phyloP scores from a whole-genome alignment of 108 stramenopile species.

The Bacterosira constricta region DNA sequence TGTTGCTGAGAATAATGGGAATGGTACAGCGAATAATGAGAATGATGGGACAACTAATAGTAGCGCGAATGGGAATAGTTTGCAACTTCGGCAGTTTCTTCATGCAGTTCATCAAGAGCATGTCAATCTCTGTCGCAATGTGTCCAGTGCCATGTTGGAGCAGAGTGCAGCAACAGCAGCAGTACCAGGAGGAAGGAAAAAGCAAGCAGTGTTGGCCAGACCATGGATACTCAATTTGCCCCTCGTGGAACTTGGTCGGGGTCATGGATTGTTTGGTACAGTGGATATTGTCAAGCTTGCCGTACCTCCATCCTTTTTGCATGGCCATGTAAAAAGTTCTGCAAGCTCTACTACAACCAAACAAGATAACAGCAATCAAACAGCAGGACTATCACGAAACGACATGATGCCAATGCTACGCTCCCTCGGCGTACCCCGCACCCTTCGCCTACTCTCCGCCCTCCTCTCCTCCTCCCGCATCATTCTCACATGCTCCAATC shows the following conservation, averaged over 20 bases:
- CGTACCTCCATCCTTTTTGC: conserved; percentile 32
- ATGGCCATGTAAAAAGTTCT: not conserved
- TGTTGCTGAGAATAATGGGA: not conserved
- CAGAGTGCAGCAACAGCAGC: not conserved
- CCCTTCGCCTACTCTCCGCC: conserved; percentile 45
- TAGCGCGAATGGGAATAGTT: not conserved
- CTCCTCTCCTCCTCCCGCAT: conserved; percentile 44
- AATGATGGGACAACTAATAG: not conserved
- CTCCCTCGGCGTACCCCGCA: conserved; percentile 38
- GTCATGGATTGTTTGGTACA: conserved; percentile 21
- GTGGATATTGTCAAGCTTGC: conserved; percentile 26
- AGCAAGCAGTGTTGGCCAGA: conserved; percentile 9
- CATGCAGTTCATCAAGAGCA: conserved; percentile 32
- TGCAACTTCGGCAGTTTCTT: conserved; percentile 13
- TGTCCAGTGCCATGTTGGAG: conserved; percentile 4
- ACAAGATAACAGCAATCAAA: not conserved
- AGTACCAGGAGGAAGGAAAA: too few species aligned
- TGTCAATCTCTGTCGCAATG: conserved; percentile 26
- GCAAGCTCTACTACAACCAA: not conserved
- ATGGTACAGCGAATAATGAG: not conserved
- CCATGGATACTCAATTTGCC: conserved; percentile 25
- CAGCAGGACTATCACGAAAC: conserved; percentile 20
- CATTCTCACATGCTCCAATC: conserved; percentile 41
- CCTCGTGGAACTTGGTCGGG: conserved; percentile 23
- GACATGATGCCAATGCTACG: conserved; percentile 56